Evolutionary conservation across 1,139 yeast species (phyloP).

Genomic region (Sugiyamaella novakii): DNA sequence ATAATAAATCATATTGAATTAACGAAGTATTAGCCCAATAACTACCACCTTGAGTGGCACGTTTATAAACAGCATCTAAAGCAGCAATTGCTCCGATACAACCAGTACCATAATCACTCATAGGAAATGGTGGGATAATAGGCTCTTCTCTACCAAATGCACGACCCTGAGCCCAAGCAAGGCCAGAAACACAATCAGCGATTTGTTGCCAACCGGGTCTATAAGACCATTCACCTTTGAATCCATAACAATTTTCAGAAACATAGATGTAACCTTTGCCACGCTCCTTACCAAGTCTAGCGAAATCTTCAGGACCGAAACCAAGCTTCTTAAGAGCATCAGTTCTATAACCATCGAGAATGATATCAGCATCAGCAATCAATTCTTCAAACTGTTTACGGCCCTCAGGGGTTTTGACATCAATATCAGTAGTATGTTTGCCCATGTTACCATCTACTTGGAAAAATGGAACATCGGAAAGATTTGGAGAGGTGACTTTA

Average conservation of each 20-base stretch:
- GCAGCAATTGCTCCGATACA: slow-evolving; percentile 44
- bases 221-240: slow-evolving; percentile 40
- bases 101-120: slow-evolving; percentile 45
- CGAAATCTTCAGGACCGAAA: slow-evolving; percentile 37
- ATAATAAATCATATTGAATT: slow-evolving; percentile 42
- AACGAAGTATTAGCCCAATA: slow-evolving; percentile 44
- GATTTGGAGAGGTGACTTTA: slow-evolving; percentile 39
- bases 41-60: slow-evolving; percentile 41
- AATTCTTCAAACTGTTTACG: slow-evolving; percentile 37
- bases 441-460: slow-evolving; percentile 44
- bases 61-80: slow-evolving; percentile 38
- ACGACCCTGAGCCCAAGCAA: slow-evolving; percentile 43
- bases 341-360: slow-evolving; percentile 43
- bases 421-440: slow-evolving; percentile 41
- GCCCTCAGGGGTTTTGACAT: slow-evolving; percentile 38
- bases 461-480: slow-evolving; percentile 44
- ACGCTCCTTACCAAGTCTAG: slow-evolving; percentile 37
- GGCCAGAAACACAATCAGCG: slow-evolving; percentile 44
- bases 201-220: slow-evolving; percentile 47
- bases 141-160: slow-evolving; percentile 42
- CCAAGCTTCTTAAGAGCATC: slow-evolving; percentile 42
- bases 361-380: slow-evolving; percentile 40
- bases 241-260: slow-evolving; percentile 44
- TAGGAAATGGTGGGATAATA: slow-evolving; percentile 45
- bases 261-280: slow-evolving; percentile 43